These are phyloP conservation scores for Cicer yamashitae DNA, from an alignment of 306 rosid species.

Conservation along the genomic window DNA sequence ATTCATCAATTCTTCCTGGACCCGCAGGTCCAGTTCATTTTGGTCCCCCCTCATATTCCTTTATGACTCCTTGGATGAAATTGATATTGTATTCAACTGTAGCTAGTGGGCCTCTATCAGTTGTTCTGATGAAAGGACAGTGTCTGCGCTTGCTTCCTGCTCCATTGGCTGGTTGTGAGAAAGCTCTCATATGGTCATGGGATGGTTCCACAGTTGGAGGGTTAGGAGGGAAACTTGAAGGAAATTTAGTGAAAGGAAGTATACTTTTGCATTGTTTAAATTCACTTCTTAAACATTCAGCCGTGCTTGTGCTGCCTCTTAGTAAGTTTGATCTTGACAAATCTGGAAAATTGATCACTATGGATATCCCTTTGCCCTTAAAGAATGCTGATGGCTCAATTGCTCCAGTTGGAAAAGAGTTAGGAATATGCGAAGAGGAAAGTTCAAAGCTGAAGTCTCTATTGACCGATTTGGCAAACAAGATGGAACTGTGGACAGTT, in stretches of 20 bases:
- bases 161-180: conserved; percentile 95
- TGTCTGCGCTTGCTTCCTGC: conserved; percentile 94
- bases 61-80: conserved; percentile 98
- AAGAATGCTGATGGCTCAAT: conserved; percentile 83
- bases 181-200: conserved; percentile 99
- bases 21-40: conserved; percentile 80
- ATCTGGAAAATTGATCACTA: conserved; percentile 70
- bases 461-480: conserved; percentile 66
- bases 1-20: conserved; percentile 91
- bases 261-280: conserved; percentile 89
- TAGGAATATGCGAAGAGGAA: conserved; percentile 73
- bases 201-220: conserved; percentile 92
- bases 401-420: conserved; percentile 63
- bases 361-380: conserved; percentile 92
- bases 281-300: conserved; percentile 87
- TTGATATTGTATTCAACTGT: conserved; percentile 77
- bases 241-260: conserved; percentile 82
- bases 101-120: conserved; percentile 86
- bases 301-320: conserved; percentile 92
- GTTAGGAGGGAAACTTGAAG: conserved; percentile 90
- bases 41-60: conserved; percentile 95
- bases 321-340: conserved; percentile 79
- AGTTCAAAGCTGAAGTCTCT: conserved; percentile 63
- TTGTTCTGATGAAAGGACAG: conserved; percentile 97
- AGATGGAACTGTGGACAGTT: conserved; percentile 78